phyloP scores from a whole-genome alignment of 2,329 filamentous ascomycete species.

The Penicillium sp. region DNA sequence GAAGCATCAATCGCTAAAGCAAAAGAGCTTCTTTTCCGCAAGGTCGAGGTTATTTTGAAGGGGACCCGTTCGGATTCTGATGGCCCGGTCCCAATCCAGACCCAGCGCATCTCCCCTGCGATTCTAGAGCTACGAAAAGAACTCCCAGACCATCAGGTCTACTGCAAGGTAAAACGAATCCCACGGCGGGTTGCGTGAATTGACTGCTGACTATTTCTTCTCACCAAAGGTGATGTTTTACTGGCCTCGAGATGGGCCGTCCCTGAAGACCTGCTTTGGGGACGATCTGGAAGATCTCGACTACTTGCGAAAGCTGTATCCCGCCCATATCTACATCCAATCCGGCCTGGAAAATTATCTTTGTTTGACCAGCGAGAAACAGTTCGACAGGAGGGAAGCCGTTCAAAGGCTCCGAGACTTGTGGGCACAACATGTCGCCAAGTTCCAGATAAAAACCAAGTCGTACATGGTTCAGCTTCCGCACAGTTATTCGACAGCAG shows the following conservation, averaged over 20 bases:
- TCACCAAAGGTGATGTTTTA: slow-evolving; percentile 11
- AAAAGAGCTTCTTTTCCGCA: not conserved
- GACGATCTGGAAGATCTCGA: slow-evolving; percentile 50
- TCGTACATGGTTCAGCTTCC: slow-evolving; percentile 40
- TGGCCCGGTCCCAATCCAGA: not conserved
- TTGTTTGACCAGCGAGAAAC: slow-evolving; percentile 34
- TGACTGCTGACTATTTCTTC: not conserved
- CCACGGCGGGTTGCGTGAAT: not conserved
- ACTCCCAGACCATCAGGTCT: not conserved
- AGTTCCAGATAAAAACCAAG: slow-evolving; percentile 35
- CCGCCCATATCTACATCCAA: slow-evolving; percentile 48
- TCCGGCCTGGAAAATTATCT: slow-evolving; percentile 29
- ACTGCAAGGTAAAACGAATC: not conserved
- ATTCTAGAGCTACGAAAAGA: not conserved
- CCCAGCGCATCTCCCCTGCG: not conserved
- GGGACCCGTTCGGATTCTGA: not conserved
- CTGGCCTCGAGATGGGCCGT: slow-evolving; percentile 51
- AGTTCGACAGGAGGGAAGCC: slow-evolving; percentile 44
- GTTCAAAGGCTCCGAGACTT: slow-evolving; percentile 31
- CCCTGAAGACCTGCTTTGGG: slow-evolving; percentile 47
- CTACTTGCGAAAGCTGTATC: slow-evolving; percentile 44
- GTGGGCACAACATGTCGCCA: slow-evolving; percentile 35
- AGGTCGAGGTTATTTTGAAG: not conserved
- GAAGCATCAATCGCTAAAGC: not conserved
- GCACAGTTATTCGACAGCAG: slow-evolving; percentile 19